Percentiles rank a stretch among this genome's conserved stretches.
phyloP scores from a whole-genome alignment of 169 alveolate genomes.

The Miamiensis avidus region DNA sequence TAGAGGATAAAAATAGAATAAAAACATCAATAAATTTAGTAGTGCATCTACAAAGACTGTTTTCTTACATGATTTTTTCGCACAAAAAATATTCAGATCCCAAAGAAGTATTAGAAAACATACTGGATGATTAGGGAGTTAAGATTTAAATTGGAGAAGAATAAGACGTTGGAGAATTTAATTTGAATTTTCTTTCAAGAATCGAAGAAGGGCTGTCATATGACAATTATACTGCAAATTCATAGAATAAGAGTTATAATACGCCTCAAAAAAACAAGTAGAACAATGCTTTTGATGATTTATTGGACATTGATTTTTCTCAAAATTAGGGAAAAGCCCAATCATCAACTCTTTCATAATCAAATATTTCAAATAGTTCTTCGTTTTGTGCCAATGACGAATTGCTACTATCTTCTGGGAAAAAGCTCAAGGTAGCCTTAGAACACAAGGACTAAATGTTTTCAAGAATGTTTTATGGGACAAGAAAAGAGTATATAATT shows the following conservation, averaged over 20 bases:
- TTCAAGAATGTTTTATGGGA: neutral
- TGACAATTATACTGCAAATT: neutral
- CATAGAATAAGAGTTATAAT: neutral
- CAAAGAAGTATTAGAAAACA: conserved; percentile 12
- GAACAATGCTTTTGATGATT: neutral
- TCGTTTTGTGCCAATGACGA: neutral
- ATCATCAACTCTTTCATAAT: neutral
- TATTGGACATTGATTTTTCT: neutral
- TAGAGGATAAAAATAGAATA: neutral
- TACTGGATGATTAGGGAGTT: conserved; percentile 21
- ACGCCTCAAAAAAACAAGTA: neutral
- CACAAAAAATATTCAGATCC: conserved; percentile 25
- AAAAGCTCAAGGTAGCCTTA: too few relatives aligned
- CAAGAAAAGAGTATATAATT: neutral
- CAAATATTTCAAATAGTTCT: neutral
- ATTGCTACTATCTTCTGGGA: neutral
- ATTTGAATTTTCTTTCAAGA: conserved; percentile 20
- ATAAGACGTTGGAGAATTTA: conserved; percentile 26
- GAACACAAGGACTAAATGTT: neutral
- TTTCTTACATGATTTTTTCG: conserved; percentile 9
- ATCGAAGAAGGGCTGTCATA: conserved; percentile 14
- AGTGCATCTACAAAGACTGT: neutral
- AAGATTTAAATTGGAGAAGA: conserved; percentile 15
- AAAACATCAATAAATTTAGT: conserved; percentile 8
- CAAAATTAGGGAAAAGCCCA: neutral